Evolutionary conservation across 345 rosid genomes (phyloP), one percentile per base, ranked within the genome.

Genomic region (Melastoma malabathricum): DNA sequence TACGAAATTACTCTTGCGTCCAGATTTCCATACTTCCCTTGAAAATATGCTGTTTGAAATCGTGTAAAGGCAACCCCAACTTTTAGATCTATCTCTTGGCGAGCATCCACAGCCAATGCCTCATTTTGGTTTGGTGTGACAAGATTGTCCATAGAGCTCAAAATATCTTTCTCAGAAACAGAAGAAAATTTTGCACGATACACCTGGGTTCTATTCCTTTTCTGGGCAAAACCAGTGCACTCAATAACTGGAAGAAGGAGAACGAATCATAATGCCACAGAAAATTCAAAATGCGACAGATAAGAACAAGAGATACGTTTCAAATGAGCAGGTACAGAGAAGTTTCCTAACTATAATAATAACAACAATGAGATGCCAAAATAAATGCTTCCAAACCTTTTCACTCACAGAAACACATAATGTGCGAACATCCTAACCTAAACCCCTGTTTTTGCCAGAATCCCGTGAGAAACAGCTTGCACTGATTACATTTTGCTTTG

Each of bases 81-180:
- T 90, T 90, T 90, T 68, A 90, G 73, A 78, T 90, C 98, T 67
- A 90, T 90, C 81, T 90, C 96, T 71, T 83, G 98, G 13, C 98
- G 94, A 62, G 96, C 98, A 80, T 90, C 98, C 47, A 90, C 98
- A 54, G 98, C 86, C 64, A 86, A 66, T 61, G 98, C 84, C 72
- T 90, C 98, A 62, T 80, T 61, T 72, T 47, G 78, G 65, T 90
- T 90, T 47, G 98, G 96, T 67, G 64, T 81, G 64, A 62, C 83
- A 63, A 90, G 92, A 71, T 71, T 86, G 68, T 72, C 81, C 84
- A 90, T 81, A 50, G 94, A 95, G 69, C 79, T 90, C 60, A 67
- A 63, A 59, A 90, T 83, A 68, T 90, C 98, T 63, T 78, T 86
- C 69, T 83, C 98, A n/a, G 96, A 78, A 59, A 90, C 86, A 59